Evolutionary conservation across 176 grass and related monocot species (phyloP).

Genomic region (Carex pumila): DNA sequence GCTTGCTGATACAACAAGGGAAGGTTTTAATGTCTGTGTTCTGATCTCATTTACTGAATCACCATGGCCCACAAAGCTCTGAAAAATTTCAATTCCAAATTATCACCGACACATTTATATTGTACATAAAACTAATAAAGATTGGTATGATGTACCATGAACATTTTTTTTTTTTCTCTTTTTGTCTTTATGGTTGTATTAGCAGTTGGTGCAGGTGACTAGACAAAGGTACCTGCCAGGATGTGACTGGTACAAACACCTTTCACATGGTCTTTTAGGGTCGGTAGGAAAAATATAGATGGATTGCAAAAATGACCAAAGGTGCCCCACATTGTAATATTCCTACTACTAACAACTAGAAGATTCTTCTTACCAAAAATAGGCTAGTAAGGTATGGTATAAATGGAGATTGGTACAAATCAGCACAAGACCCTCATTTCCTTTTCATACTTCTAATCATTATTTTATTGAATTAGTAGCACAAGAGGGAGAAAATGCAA

Average conservation of each 20-base stretch:
- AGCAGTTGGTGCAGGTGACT: neutral
- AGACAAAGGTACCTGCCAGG: neutral
- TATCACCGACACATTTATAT: neutral
- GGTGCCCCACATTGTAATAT: neutral
- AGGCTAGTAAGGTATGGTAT: neutral
- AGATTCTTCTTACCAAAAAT: neutral
- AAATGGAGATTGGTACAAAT: neutral
- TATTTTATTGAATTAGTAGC: neutral
- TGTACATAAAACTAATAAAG: neutral
- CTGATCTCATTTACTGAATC: constrained; percentile 77
- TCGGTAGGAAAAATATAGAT: neutral
- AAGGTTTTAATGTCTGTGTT: constrained; percentile 68
- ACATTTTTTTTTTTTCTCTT: neutral
- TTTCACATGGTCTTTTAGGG: neutral
- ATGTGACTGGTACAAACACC: neutral
- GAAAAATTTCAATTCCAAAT: constrained; percentile 5
- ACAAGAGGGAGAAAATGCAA: constrained; percentile 2
- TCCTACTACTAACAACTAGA: neutral
- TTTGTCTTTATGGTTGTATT: neutral
- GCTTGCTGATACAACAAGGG: constrained; percentile 93
- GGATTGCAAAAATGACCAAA: neutral
- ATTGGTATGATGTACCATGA: neutral
- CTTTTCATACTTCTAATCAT: neutral
- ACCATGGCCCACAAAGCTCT: constrained; percentile 87
- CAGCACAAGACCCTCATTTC: neutral